These are phyloP conservation scores for Baorangia bicolor DNA, from an alignment of 768 basidiomycete species.

Conservation along the genomic window DNA sequence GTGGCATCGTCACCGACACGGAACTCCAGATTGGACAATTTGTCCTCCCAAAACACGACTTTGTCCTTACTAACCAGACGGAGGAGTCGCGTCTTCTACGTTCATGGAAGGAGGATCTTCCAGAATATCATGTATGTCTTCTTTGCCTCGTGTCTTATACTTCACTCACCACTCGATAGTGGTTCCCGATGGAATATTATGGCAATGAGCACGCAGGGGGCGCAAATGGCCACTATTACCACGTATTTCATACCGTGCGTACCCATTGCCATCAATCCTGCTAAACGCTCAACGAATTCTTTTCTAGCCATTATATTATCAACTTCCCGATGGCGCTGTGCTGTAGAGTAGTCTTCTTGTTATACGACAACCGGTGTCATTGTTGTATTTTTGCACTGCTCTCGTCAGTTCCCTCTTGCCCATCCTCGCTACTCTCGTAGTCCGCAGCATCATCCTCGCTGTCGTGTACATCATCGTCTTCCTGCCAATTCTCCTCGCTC, in stretches of 20 bases:
- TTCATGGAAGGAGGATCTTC: constrained; percentile 62
- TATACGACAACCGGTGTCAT: constrained; percentile 4
- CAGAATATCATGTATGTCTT: constrained; percentile 56
- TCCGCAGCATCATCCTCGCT: constrained; percentile 30
- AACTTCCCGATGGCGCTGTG: constrained; percentile 44
- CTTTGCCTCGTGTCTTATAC: not conserved
- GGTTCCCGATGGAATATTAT: constrained; percentile 77
- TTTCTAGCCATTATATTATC: constrained; percentile 52
- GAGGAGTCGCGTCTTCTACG: constrained; percentile 65
- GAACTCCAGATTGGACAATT: constrained; percentile 90
- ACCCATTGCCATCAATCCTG: not conserved
- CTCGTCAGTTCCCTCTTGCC: constrained; percentile 19
- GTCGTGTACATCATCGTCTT: constrained; percentile 26
- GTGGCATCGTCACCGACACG: constrained; percentile 85
- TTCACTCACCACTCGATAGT: constrained; percentile 39
- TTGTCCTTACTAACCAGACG: constrained; percentile 54
- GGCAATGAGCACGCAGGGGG: constrained; percentile 53
- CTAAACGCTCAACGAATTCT: not conserved
- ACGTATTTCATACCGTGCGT: constrained; percentile 72
- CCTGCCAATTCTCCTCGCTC: constrained; percentile 34
- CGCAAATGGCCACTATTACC: constrained; percentile 70
- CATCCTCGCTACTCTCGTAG: constrained; percentile 18
- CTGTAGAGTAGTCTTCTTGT: constrained; percentile 26
- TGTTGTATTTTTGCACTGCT: constrained; percentile 11
- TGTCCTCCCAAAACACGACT: constrained; percentile 62